Base-by-base conservation (phyloP, 2,329 filamentous ascomycete species). In the Chaetoscypha palmicola region DNA sequence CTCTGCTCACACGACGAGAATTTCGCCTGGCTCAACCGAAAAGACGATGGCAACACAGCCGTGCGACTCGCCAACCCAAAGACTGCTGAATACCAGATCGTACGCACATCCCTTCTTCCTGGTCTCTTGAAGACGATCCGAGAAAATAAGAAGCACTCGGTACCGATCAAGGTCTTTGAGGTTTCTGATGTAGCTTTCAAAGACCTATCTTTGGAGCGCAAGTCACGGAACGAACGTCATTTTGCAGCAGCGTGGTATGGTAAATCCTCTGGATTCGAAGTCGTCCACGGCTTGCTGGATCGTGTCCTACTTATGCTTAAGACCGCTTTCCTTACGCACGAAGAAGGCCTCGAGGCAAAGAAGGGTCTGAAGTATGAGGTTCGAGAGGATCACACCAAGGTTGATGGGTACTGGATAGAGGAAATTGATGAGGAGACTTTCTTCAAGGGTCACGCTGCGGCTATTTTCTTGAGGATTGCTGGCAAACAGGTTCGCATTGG, bases 1-100 rank as follows among this genome's bases (percentile, higher is more conserved):
- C 79, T 98, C 43, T 98, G 92, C 74, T 94, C 88, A 35, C 89
- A 96, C 65, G 91, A 97, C 61, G 92, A 98, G 74, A 98, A 98
- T 71, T 98, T 97, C 64, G 83, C 76, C 47, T 96, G 87, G 85
- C 73, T 98, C 40, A 95, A 95, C 69, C 83, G 89, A 61, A 81
- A 81, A 61, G 90, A 96, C 55, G 86, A 94, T 58, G 87, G 87
- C 52, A 82, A 76, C 46, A 88, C 83, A 0, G 89, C 87, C 21
- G 79, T 96, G 54, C 82, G 80, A 57, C 81, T 96, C 31, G 86
- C 86, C 52, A 96, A 96, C 65, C 90, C 90, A 44, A 96, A 96
- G 72, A 94, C 89, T 0, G 75, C 80, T 20, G 90, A 96, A 63
- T 96, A 95, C 67, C 90, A 96, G 66, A 82, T 96, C 43, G 90